Conservation (phyloP, 1,284 basidiomycete genomes). For the Psilocybe mexicana region DNA sequence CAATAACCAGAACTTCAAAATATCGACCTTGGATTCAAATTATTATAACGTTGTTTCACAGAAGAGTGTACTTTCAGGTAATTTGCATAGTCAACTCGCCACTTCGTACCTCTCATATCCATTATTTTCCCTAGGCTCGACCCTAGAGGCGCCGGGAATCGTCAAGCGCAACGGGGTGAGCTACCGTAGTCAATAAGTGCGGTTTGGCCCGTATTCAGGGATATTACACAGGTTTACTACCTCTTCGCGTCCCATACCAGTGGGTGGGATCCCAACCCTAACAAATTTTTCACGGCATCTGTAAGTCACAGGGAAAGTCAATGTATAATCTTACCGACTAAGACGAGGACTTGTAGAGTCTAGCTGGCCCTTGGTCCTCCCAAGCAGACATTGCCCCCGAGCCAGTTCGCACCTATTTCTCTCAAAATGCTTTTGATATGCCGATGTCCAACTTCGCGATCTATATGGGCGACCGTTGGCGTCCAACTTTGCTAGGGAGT, state of each 20-base stretch:
- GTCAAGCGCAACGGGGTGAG: conserved; percentile 56
- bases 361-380: conserved; percentile 57
- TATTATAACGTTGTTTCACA: conserved; percentile 58
- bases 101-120: neutral
- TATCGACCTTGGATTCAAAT: conserved; percentile 53
- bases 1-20: conserved; percentile 72
- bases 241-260: conserved; percentile 63
- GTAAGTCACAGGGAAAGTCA: conserved; percentile 31
- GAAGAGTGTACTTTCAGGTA: conserved; percentile 48
- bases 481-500: conserved; percentile 53
- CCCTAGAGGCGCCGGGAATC: conserved; percentile 63
- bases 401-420: conserved; percentile 57
- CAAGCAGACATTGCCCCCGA: conserved; percentile 57
- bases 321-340: neutral
- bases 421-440: conserved; percentile 61
- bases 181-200: neutral
- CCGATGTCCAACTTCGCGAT: conserved; percentile 48
- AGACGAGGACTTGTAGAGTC: conserved; percentile 36
- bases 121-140: conserved; percentile 40
- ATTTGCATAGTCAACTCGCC: neutral
- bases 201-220: neutral
- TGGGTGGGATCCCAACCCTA: conserved; percentile 63
- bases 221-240: conserved; percentile 46
- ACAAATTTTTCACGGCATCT: conserved; percentile 56
- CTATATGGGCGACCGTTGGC: conserved; percentile 70